phyloP scores from a whole-genome alignment of 1,284 basidiomycete genomes.

The Grifola frondosa region DNA sequence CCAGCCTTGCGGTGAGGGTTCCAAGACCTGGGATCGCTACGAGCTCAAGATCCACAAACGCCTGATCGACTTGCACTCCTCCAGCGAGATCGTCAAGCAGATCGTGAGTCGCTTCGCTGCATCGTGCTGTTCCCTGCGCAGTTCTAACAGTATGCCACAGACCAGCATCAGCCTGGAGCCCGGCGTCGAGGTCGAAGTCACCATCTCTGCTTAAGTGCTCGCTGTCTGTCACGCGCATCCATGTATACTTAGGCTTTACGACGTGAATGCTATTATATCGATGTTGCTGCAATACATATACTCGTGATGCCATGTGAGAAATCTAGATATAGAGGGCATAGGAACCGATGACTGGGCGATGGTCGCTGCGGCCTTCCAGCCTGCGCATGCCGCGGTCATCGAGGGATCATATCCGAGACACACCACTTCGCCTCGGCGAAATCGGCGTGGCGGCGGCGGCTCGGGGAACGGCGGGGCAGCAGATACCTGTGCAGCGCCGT shows the following conservation, averaged over 20 bases:
- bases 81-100: conserved; percentile 99
- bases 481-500: conserved; percentile 19
- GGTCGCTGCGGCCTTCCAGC: conserved; percentile 76
- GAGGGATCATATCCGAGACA: conserved; percentile 69
- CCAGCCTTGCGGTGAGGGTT: conserved; percentile 99
- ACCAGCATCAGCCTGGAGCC: conserved; percentile 98
- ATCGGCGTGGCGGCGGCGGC: conserved; percentile 32
- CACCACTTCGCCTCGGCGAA: conserved; percentile 60
- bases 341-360: conserved; percentile 76
- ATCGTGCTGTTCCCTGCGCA: neutral
- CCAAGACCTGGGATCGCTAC: conserved; percentile 99
- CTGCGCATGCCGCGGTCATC: conserved; percentile 75
- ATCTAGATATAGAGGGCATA: conserved; percentile 61
- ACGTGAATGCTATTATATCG: too few species aligned
- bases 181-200: conserved; percentile 99
- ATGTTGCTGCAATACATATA: too few species aligned
- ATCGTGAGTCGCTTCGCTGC: conserved; percentile 75
- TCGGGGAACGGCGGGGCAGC: conserved; percentile 26
- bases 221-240: too few species aligned
- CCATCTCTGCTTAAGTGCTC: conserved; percentile 83
- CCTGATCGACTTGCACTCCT: conserved; percentile 98
- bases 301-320: neutral
- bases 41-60: conserved; percentile 99
- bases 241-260: too few species aligned
- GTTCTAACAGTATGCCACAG: conserved; percentile 39